A percentile compares a stretch with the other conserved stretches of the same genome.
phyloP scores from a whole-genome alignment of 352 stramenopile species.

The Pythium phragmitis region DNA sequence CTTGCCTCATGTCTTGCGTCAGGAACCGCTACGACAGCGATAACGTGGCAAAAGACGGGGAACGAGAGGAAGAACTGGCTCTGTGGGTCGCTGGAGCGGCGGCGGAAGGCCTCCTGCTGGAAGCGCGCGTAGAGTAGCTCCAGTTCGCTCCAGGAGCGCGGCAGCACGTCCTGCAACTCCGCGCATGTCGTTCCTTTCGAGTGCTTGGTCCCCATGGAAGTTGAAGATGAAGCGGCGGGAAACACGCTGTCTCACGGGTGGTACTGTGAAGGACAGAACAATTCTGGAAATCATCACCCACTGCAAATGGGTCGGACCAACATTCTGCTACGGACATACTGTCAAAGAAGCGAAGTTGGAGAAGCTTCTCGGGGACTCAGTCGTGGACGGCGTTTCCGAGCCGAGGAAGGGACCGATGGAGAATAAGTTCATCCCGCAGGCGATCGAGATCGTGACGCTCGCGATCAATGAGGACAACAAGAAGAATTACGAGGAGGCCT shows the following conservation, averaged over 20 bases:
- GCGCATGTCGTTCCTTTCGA: slow-evolving; percentile 42
- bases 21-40: slow-evolving; percentile 14
- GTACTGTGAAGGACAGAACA: slow-evolving; percentile 27
- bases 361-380: no score
- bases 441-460: slow-evolving; percentile 86
- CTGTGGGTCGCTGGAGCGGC: slow-evolving; percentile 28
- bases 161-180: slow-evolving; percentile 44
- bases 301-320: slow-evolving; percentile 9
- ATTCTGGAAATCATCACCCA: slow-evolving; percentile 20
- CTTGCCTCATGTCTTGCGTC: neutral
- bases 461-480: slow-evolving; percentile 88
- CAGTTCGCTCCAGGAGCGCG: slow-evolving; percentile 49
- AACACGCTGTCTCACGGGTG: slow-evolving; percentile 9
- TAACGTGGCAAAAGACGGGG: slow-evolving; percentile 44
- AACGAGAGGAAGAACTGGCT: slow-evolving; percentile 59
- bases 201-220: slow-evolving; percentile 61
- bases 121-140: slow-evolving; percentile 59
- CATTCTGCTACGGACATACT: slow-evolving; percentile 3
- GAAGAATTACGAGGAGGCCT: slow-evolving; percentile 89
- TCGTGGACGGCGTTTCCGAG: neutral
- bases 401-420: slow-evolving; percentile 52
- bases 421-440: slow-evolving; percentile 91
- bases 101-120: slow-evolving; percentile 53
- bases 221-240: slow-evolving; percentile 18
- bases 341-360: neutral